These are phyloP conservation scores for Cystobasidium slooffiae DNA, from an alignment of 1,284 basidiomycete species.

Conservation along the genomic window DNA sequence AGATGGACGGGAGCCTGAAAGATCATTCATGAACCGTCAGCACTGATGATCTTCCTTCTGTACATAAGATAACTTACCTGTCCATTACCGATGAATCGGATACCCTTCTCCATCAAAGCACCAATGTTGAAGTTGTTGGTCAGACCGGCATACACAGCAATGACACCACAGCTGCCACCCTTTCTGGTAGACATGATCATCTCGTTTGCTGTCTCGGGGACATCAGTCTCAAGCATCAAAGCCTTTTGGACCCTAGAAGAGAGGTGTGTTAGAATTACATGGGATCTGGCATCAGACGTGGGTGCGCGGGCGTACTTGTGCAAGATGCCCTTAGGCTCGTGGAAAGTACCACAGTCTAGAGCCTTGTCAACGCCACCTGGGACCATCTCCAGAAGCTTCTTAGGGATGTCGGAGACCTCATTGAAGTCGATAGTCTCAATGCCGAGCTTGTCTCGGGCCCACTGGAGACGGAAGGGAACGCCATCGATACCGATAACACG, in stretches of 20 bases:
- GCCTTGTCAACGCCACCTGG: slow-evolving; percentile 70
- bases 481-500: slow-evolving; percentile 74
- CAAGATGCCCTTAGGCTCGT: slow-evolving; percentile 66
- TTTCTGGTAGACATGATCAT: slow-evolving; percentile 69
- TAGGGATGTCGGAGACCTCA: slow-evolving; percentile 53
- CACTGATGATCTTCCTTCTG: not conserved
- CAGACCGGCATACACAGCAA: slow-evolving; percentile 50
- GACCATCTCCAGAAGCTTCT: slow-evolving; percentile 64
- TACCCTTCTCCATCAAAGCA: slow-evolving; percentile 70
- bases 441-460: slow-evolving; percentile 64
- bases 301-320: no score
- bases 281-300: no score
- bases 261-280: no score
- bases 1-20: slow-evolving; percentile 6
- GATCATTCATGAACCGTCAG: not conserved
- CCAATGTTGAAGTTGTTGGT: slow-evolving; percentile 70
- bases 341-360: slow-evolving; percentile 68
- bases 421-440: slow-evolving; percentile 71
- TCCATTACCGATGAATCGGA: slow-evolving; percentile 39
- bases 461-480: slow-evolving; percentile 66
- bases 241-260: slow-evolving; percentile 71
- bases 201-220: slow-evolving; percentile 71
- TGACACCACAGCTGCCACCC: slow-evolving; percentile 59
- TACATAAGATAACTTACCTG: not conserved
- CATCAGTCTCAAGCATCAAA: slow-evolving; percentile 76